Conservation (phyloP, 1,284 basidiomycete genomes). For the Fomes fomentarius region DNA sequence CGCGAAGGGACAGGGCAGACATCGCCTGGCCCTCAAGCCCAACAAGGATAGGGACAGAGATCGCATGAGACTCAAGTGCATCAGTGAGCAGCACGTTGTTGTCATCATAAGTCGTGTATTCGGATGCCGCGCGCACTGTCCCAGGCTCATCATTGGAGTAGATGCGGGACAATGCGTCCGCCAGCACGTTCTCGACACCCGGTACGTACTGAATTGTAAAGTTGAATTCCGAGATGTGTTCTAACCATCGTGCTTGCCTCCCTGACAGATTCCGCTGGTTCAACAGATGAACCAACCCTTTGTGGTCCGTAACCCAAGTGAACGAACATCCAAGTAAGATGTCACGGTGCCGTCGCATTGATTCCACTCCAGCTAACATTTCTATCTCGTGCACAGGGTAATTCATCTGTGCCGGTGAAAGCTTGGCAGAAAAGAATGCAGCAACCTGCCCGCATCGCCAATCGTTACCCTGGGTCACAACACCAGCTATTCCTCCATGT, state of each 20-base stretch:
- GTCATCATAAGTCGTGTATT: constrained; percentile 24
- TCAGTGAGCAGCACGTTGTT: background rate
- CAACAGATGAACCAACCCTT: constrained; percentile 26
- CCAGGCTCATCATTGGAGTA: constrained; percentile 35
- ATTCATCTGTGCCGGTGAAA: constrained; percentile 35
- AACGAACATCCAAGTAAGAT: constrained; percentile 27
- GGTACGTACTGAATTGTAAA: constrained; percentile 29
- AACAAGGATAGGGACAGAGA: no score
- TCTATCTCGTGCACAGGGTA: constrained; percentile 24
- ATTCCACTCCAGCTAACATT: constrained; percentile 33
- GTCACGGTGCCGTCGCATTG: constrained; percentile 30
- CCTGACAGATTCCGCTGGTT: constrained; percentile 27
- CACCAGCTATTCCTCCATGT: constrained; percentile 6
- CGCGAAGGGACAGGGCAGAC: no score
- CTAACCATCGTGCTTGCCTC: constrained; percentile 14
- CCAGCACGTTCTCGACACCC: constrained; percentile 24
- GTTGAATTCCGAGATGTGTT: constrained; percentile 28
- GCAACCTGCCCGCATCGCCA: constrained; percentile 12
- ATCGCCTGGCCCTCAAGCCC: no score
- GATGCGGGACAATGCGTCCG: constrained; percentile 37
- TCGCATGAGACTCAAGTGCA: no score
- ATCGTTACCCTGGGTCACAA: constrained; percentile 24
- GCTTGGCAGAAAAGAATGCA: constrained; percentile 34
- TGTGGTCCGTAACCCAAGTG: constrained; percentile 30
- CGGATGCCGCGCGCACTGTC: constrained; percentile 23